phyloP scores from a whole-genome alignment of 2,329 filamentous ascomycete species.

The Fusarium duplospermum region DNA sequence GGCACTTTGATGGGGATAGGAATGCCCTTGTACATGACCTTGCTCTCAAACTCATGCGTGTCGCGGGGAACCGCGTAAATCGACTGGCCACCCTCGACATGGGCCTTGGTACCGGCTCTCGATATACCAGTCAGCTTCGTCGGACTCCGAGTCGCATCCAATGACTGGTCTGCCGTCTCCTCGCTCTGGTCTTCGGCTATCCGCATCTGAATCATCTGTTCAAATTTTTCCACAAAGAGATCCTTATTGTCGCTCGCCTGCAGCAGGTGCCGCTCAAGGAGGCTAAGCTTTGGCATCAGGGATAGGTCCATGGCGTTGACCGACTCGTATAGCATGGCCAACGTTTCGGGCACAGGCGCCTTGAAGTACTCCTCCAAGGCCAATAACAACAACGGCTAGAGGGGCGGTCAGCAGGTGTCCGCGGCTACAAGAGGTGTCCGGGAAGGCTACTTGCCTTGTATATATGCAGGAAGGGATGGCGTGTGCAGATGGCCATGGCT shows the following conservation, averaged over 20 bases:
- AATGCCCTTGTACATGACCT: slow-evolving; percentile 94
- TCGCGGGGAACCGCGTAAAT: slow-evolving; percentile 86
- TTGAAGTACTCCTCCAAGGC: slow-evolving; percentile 98
- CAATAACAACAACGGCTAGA: slow-evolving; percentile 84
- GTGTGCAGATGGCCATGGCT: slow-evolving; percentile 98
- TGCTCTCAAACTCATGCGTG: slow-evolving; percentile 97
- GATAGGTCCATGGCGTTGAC: slow-evolving; percentile 98
- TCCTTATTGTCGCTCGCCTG: slow-evolving; percentile 95
- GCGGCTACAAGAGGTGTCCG: not conserved
- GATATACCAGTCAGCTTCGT: slow-evolving; percentile 63
- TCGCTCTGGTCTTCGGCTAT: slow-evolving; percentile 72
- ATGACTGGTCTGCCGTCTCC: slow-evolving; percentile 50
- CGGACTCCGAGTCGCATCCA: slow-evolving; percentile 61
- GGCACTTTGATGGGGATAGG: slow-evolving; percentile 97
- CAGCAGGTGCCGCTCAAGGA: slow-evolving; percentile 85
- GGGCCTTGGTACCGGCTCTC: slow-evolving; percentile 71
- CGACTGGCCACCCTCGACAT: slow-evolving; percentile 68
- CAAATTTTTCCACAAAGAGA: slow-evolving; percentile 97
- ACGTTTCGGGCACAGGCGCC: slow-evolving; percentile 85
- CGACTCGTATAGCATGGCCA: slow-evolving; percentile 88
- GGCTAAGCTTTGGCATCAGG: slow-evolving; percentile 85
- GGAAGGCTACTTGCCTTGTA: slow-evolving; percentile 78
- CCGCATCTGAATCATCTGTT: slow-evolving; percentile 89
- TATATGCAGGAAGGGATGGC: slow-evolving; percentile 97
- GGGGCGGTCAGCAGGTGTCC: slow-evolving; percentile 26